phyloP scores from a whole-genome alignment of 192 early-diverging fungal genomes.

The Coemansia furcata region DNA sequence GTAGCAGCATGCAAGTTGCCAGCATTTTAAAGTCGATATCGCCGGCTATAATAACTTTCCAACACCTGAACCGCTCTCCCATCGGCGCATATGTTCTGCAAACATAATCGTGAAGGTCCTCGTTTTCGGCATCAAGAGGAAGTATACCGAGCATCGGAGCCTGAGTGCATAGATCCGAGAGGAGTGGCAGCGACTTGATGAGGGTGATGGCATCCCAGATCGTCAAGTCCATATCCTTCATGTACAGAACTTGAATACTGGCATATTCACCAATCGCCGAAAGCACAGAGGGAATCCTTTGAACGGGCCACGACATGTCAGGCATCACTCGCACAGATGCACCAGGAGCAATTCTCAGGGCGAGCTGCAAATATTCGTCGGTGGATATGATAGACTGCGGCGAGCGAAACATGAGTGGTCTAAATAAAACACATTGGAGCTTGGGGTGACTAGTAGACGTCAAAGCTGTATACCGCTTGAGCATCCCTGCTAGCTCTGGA shows the following conservation, averaged over 20 bases:
- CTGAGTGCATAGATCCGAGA: background rate
- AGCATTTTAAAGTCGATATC: background rate
- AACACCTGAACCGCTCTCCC: background rate
- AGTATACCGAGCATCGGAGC: background rate
- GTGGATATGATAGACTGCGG: background rate
- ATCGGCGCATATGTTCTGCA: background rate
- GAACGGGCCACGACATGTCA: background rate
- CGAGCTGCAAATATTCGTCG: background rate
- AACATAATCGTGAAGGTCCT: background rate
- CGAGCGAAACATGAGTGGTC: too few relatives aligned
- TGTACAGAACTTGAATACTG: background rate
- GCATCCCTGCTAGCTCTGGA: background rate
- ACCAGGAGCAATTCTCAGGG: background rate
- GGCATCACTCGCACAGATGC: background rate
- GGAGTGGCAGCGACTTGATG: background rate
- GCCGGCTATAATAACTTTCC: background rate
- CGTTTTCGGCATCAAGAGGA: background rate
- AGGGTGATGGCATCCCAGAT: background rate
- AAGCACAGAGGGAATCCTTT: background rate
- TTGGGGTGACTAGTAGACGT: background rate
- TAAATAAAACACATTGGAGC: background rate
- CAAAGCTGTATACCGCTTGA: background rate
- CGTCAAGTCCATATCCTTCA: background rate
- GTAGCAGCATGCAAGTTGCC: background rate
- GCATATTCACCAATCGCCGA: background rate